Conservation (phyloP, 306 rosid genomes). For the Fragaria nilgerrensis region DNA sequence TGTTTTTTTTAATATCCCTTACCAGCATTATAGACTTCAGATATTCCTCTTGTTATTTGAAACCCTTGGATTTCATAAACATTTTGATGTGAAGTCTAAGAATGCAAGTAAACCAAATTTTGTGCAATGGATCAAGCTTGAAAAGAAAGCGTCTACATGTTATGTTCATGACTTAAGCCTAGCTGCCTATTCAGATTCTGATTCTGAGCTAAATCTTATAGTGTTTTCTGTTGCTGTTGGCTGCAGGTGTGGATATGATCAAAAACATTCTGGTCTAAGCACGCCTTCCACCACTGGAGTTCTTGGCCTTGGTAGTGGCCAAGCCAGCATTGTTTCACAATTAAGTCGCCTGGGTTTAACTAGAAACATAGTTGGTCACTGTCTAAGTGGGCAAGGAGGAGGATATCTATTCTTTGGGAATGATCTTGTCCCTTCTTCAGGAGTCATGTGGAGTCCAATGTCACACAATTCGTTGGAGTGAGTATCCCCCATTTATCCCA, state of each 20-base stretch:
- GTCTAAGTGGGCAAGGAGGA: slow-evolving; percentile 60
- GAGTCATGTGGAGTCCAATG: slow-evolving; percentile 59
- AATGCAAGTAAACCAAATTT: slow-evolving; percentile 1
- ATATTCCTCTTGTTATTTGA: neutral
- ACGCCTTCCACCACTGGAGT: slow-evolving; percentile 54
- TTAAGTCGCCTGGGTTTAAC: slow-evolving; percentile 36
- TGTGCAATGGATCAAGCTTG: neutral
- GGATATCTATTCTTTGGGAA: slow-evolving; percentile 78
- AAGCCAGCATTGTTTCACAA: slow-evolving; percentile 54
- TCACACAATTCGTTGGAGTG: slow-evolving; percentile 36
- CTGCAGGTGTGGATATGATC: slow-evolving; percentile 79
- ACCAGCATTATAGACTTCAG: neutral
- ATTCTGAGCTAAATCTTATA: neutral
- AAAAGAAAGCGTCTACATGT: neutral
- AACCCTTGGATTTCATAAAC: neutral
- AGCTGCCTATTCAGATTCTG: neutral
- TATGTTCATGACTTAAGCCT: neutral
- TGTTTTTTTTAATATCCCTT: neutral
- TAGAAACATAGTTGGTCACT: slow-evolving; percentile 64
- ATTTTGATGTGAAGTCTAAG: neutral
- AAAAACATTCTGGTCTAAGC: slow-evolving; percentile 23
- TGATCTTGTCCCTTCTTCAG: slow-evolving; percentile 45
- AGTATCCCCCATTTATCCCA: slow-evolving; percentile 21
- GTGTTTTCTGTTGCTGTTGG: slow-evolving; percentile 4
- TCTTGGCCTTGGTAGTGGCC: slow-evolving; percentile 75